Evolutionary conservation across 1,139 yeast genomes (phyloP).

Genomic region (Magnusiomyces paraingens): DNA sequence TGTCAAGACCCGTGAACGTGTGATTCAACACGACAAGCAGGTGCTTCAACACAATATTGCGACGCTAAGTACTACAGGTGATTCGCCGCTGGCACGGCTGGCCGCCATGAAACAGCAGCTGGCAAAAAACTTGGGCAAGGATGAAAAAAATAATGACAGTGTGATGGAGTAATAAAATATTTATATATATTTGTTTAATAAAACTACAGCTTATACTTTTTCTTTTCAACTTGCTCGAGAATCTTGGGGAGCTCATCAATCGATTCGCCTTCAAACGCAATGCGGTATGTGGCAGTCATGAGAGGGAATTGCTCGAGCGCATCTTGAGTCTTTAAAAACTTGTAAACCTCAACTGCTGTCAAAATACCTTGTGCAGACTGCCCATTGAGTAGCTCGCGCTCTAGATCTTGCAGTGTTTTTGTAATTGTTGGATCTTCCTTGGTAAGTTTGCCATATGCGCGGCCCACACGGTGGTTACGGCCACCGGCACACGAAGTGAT

Average conservation of each 20-base stretch:
- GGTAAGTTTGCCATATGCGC: conserved; percentile 42
- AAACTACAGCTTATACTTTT: not conserved
- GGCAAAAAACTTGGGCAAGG: conserved; percentile 1
- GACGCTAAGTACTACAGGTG: not conserved
- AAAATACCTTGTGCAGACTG: conserved; percentile 92
- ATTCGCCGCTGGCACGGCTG: conserved; percentile 2
- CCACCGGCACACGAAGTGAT: conserved; percentile 97
- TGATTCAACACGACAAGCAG: not conserved
- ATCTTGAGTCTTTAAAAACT: conserved; percentile 57
- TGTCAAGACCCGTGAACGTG: not conserved
- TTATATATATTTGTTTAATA: not conserved
- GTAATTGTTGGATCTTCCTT: conserved; percentile 42
- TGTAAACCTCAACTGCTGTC: conserved; percentile 86
- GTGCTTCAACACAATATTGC: conserved; percentile 1
- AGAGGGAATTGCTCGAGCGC: conserved; percentile 74
- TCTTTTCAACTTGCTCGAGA: conserved; percentile 18
- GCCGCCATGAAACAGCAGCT: not conserved
- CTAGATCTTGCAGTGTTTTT: conserved; percentile 70
- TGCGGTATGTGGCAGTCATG: conserved; percentile 76
- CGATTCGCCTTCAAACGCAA: conserved; percentile 54
- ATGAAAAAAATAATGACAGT: not conserved
- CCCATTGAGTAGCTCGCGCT: conserved; percentile 76
- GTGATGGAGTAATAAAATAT: not conserved
- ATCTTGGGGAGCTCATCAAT: conserved; percentile 30
- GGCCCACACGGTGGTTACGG: conserved; percentile 85